Percentiles rank a stretch among this genome's conserved stretches.
Conservation (phyloP, 768 basidiomycete genomes). For the Paxillus rubicundulus region DNA sequence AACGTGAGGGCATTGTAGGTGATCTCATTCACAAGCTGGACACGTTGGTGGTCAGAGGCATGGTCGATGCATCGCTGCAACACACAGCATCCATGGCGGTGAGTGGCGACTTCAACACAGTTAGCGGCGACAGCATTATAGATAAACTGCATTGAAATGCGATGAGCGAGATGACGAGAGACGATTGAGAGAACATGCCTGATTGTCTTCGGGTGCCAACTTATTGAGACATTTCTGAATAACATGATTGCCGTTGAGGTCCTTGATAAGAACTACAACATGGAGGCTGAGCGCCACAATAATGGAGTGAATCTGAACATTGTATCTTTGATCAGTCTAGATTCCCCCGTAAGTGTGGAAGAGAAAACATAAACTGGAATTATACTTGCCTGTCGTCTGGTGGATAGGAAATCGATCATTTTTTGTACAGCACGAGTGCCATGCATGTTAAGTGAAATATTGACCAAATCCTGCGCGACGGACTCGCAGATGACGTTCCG, state of each 20-base stretch:
- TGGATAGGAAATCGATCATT: conserved; percentile 99
- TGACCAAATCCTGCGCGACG: conserved; percentile 95
- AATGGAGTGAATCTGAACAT: conserved; percentile 92
- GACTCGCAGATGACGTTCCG: conserved; percentile 96
- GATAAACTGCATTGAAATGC: conserved; percentile 65
- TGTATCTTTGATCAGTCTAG: conserved; percentile 80
- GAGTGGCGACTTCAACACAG: conserved; percentile 97
- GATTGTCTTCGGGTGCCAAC: conserved; percentile 96
- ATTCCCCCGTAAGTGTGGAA: conserved; percentile 52
- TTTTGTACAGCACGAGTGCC: conserved; percentile 99
- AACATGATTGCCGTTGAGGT: conserved; percentile 94
- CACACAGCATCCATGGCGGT: conserved; percentile 98
- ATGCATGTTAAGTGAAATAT: conserved; percentile 99
- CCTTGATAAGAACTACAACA: conserved; percentile 99
- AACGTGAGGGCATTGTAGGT: conserved; percentile 97
- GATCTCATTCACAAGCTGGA: conserved; percentile 98
- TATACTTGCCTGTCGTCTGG: conserved; percentile 80
- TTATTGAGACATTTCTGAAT: conserved; percentile 99
- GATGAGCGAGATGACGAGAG: background rate
- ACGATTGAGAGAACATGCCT: conserved; percentile 46
- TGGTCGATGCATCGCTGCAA: conserved; percentile 98
- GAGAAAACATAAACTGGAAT: conserved; percentile 33
- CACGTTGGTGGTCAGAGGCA: conserved; percentile 90
- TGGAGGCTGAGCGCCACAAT: conserved; percentile 95
- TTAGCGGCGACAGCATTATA: conserved; percentile 99